Percentiles rank a stretch among this genome's conserved stretches.
These are phyloP conservation scores for Nepenthes mirabilis DNA, from an alignment of 148 eudicot species.

Conservation along the genomic window DNA sequence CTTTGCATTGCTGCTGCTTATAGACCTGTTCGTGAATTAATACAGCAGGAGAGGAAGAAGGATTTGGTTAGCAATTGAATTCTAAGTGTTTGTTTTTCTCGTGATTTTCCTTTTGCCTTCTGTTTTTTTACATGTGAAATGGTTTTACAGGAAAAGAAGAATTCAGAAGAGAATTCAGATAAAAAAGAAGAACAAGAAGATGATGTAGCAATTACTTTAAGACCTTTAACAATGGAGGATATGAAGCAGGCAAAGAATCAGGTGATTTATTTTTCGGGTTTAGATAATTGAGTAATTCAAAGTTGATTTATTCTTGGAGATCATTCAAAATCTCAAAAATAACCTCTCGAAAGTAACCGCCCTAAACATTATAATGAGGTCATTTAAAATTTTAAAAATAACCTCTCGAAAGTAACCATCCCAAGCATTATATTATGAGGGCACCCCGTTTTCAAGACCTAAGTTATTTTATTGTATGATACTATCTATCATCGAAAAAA, in stretches of 20 bases:
- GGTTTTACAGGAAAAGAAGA: conserved; percentile 39
- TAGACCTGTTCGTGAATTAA: conserved; percentile 77
- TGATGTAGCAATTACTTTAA: conserved; percentile 43
- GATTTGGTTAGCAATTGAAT: conserved; percentile 34
- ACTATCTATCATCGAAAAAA: too few relatives aligned
- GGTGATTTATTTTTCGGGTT: conserved; percentile 18
- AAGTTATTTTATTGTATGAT: too few relatives aligned
- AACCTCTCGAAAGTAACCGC: too few relatives aligned
- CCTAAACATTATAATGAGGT: too few relatives aligned
- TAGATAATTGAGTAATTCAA: background rate
- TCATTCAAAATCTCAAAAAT: too few relatives aligned
- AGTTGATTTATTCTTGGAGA: too few relatives aligned
- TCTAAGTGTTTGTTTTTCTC: background rate
- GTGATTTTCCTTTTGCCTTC: background rate
- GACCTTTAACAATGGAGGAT: conserved; percentile 80
- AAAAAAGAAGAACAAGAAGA: conserved; percentile 32
- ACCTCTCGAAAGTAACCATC: too few relatives aligned
- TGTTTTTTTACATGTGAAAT: background rate
- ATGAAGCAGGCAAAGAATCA: conserved; percentile 78
- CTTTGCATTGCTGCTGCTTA: conserved; percentile 84
- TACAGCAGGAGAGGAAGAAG: conserved; percentile 63
- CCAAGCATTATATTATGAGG: too few relatives aligned
- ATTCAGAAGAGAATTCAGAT: conserved; percentile 30
- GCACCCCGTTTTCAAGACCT: too few relatives aligned
- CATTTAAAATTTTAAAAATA: too few relatives aligned